Evolutionary conservation across 305 asterid genomes (phyloP), one percentile per base, ranked within the genome.

Genomic region (Salvia sclarea): DNA sequence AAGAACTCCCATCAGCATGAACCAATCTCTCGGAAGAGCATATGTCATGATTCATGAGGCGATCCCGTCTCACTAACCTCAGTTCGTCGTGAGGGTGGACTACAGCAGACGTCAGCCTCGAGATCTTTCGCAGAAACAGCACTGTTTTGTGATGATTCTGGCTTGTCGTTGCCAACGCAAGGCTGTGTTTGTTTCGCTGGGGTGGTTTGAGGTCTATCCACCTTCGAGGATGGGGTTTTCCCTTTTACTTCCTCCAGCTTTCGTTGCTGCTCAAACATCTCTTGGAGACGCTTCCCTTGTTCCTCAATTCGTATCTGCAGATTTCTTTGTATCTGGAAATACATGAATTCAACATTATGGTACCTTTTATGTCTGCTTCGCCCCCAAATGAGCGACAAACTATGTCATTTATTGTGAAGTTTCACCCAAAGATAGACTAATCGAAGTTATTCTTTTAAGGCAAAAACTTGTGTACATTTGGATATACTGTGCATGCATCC

Each of bases 291-390:
- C 76, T 73, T 84, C 40, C 90, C 97, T 73, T 88, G 97, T 68
- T 90, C 96, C 83, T 90, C 97, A 4, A 90, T 90, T 69, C 89
- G 87, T 72, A 90, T 49, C 74, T 90, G 97, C 71, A 90, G 84
- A 60, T 77, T 86, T 64, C 96, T 80, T 70, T 90, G 98, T 75
- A 87, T 84, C 98, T 91, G 92, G 37, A 64, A 54, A 52, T 28
- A 78, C 28, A 50, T 11, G 55, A 41, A 8, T 8, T 68, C 57
- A 2, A 54, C 10, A 28, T 54, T 54, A 54, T 18, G 24, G 24
- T 9, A 10, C 12, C 53, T 17, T 47, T 7, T 2, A 47, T 47
- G 53, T 7, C 53, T 47, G 5, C 20, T 17, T 24, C 6, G 3
- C n/a, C 50, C 49, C 33, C 8, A 31, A 54, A 31, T 31, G 24